Conservation (phyloP, 2,329 filamentous ascomycete species). For the Phialemonium atrogriseum region DNA sequence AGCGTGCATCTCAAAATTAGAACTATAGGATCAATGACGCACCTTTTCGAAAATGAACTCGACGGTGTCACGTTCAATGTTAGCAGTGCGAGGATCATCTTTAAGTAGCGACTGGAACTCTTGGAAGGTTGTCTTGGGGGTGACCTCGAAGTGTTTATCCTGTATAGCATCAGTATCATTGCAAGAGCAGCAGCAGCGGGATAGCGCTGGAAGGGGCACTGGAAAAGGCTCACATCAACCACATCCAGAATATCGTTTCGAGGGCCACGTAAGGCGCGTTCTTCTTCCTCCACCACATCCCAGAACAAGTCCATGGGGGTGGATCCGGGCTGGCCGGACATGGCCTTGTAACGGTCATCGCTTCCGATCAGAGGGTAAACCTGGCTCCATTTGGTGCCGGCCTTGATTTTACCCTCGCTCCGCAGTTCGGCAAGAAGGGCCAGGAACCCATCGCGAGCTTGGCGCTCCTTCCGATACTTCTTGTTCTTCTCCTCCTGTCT, state of each 20-base stretch:
- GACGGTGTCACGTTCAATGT: conserved; percentile 73
- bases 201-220: background rate
- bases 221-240: conserved; percentile 60
- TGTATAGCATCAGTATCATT: conserved; percentile 27
- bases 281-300: conserved; percentile 91
- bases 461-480: conserved; percentile 74
- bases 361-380: conserved; percentile 66
- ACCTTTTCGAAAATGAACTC: conserved; percentile 77
- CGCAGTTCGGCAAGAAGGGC: conserved; percentile 68
- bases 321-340: conserved; percentile 78
- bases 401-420: conserved; percentile 72
- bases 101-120: conserved; percentile 79
- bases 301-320: conserved; percentile 89
- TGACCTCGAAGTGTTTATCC: conserved; percentile 90
- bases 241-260: conserved; percentile 82
- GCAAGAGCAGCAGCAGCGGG: too few relatives aligned
- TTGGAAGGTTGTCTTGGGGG: conserved; percentile 75
- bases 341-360: conserved; percentile 74
- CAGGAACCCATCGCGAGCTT: conserved; percentile 74
- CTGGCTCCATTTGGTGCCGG: conserved; percentile 83
- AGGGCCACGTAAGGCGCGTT: conserved; percentile 71
- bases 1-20: conserved; percentile 2
- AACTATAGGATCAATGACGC: conserved; percentile 22
- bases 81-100: conserved; percentile 79
- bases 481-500: conserved; percentile 80